These are phyloP conservation scores for Acacia melanoxylon DNA, from an alignment of 306 rosid species.

Conservation along the genomic window DNA sequence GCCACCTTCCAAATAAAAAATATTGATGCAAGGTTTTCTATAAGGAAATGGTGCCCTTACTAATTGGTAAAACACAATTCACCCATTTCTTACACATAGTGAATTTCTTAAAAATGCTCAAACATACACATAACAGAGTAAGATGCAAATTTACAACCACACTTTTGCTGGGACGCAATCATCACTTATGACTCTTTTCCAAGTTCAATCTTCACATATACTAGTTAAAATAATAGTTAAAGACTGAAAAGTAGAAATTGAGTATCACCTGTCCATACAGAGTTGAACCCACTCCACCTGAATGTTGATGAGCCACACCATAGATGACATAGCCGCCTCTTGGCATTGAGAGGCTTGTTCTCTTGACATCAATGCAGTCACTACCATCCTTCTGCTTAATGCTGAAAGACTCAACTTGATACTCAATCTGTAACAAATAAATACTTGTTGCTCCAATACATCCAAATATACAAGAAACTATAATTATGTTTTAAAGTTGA, in stretches of 20 bases:
- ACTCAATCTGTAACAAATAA: slow-evolving; percentile 54
- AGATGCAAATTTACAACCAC: too few species aligned
- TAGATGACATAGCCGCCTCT: slow-evolving; percentile 65
- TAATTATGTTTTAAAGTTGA: background rate
- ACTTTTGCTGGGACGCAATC: too few species aligned
- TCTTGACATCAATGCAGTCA: slow-evolving; percentile 39
- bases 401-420: slow-evolving; percentile 54
- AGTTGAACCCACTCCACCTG: slow-evolving; percentile 63
- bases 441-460: background rate
- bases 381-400: background rate
- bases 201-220: too few species aligned
- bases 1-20: background rate
- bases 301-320: slow-evolving; percentile 83
- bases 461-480: background rate
- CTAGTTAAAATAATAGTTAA: background rate
- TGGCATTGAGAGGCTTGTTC: slow-evolving; percentile 39
- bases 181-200: too few species aligned
- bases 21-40: background rate
- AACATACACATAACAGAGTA: too few species aligned
- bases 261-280: slow-evolving; percentile 66
- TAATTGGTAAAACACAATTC: slow-evolving; percentile 24
- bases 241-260: background rate
- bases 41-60: background rate
- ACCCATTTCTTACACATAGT: too few species aligned
- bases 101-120: too few species aligned